These are phyloP conservation scores for Collybiopsis confluens DNA, from an alignment of 768 basidiomycete genomes.

Conservation along the genomic window DNA sequence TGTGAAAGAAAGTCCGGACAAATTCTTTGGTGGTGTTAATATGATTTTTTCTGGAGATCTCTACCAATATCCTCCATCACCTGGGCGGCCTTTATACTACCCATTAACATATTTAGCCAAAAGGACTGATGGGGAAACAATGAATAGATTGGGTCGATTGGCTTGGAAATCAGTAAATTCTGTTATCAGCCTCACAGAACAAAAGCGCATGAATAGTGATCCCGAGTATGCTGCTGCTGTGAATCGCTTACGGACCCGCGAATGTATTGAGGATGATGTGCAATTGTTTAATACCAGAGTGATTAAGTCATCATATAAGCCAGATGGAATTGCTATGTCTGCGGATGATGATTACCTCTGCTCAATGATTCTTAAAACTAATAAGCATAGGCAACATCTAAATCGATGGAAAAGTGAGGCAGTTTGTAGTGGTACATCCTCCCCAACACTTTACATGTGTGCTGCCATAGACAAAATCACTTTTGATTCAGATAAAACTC, in stretches of 20 bases:
- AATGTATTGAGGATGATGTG: conserved; percentile 15
- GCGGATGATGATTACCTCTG: neutral
- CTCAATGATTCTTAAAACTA: neutral
- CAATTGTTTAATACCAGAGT: conserved; percentile 15
- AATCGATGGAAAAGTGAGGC: neutral
- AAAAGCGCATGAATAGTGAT: conserved; percentile 20
- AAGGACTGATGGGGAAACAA: neutral
- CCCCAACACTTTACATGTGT: neutral
- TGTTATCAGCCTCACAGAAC: conserved; percentile 17
- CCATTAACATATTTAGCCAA: conserved; percentile 13
- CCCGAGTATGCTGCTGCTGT: conserved; percentile 14
- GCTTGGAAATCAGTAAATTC: conserved; percentile 14
- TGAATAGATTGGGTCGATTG: neutral
- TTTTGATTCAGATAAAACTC: neutral
- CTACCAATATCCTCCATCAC: conserved; percentile 25
- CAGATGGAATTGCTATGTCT: neutral
- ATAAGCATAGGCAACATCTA: neutral
- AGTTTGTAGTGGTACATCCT: neutral
- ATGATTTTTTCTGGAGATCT: conserved; percentile 31
- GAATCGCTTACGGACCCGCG: neutral
- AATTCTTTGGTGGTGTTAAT: conserved; percentile 25
- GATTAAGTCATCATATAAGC: conserved; percentile 2
- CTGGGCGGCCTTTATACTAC: conserved; percentile 22
- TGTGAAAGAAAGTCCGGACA: conserved; percentile 1
- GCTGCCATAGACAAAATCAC: neutral